phyloP scores from a whole-genome alignment of 176 grass and related monocot species.

The Cenchrus fungigraminus region DNA sequence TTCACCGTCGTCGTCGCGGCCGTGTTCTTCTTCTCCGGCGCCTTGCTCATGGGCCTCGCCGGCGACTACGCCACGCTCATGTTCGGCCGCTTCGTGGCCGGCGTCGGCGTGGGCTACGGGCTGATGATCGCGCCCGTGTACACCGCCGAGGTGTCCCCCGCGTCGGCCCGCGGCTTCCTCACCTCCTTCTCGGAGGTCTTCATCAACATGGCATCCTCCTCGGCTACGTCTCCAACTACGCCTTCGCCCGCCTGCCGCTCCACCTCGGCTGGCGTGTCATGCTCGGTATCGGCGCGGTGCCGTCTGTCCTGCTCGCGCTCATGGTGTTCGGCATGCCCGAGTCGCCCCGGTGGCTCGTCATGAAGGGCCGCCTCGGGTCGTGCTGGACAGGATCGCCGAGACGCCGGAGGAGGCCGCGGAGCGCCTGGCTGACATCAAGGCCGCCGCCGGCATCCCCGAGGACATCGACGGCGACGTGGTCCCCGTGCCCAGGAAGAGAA shows the following conservation, averaged over 20 bases:
- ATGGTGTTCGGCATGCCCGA: slow-evolving; percentile 62
- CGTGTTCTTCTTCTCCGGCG: slow-evolving; percentile 55
- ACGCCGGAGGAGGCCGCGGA: slow-evolving; percentile 52
- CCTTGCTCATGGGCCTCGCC: slow-evolving; percentile 67
- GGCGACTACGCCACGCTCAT: slow-evolving; percentile 57
- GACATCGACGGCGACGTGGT: slow-evolving; percentile 55
- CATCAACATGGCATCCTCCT: slow-evolving; percentile 74
- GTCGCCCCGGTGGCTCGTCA: slow-evolving; percentile 73
- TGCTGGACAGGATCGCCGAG: slow-evolving; percentile 52
- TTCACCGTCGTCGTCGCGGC: slow-evolving; percentile 63
- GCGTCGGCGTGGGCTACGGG: slow-evolving; percentile 68
- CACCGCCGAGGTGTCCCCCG: slow-evolving; percentile 66
- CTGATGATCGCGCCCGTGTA: slow-evolving; percentile 71
- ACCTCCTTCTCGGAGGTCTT: slow-evolving; percentile 65
- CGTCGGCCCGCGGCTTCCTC: slow-evolving; percentile 62
- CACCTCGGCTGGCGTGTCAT: slow-evolving; percentile 72
- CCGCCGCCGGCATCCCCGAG: slow-evolving; percentile 47
- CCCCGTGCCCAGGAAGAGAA: slow-evolving; percentile 25
- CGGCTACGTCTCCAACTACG: slow-evolving; percentile 68
- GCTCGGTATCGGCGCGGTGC: slow-evolving; percentile 65
- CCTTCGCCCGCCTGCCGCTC: slow-evolving; percentile 46
- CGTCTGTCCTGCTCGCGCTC: slow-evolving; percentile 56
- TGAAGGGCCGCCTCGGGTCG: slow-evolving; percentile 61
- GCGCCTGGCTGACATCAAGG: slow-evolving; percentile 64
- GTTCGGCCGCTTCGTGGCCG: slow-evolving; percentile 58